phyloP scores from a whole-genome alignment of 805 yeast species.

The Candida ascalaphidarum region DNA sequence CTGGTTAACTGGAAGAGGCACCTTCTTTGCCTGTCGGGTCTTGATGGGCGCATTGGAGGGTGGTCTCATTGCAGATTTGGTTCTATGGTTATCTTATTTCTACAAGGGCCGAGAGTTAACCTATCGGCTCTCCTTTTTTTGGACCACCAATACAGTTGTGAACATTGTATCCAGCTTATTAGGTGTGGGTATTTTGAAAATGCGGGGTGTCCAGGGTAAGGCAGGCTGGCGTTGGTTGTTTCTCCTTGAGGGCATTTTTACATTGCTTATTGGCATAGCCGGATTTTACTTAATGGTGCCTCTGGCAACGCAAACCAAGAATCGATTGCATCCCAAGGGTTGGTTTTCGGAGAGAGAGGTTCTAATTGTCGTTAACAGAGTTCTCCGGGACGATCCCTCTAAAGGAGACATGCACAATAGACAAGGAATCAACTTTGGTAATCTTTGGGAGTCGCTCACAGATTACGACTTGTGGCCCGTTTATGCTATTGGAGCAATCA shows the following conservation, averaged over 20 bases:
- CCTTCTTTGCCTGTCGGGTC: constrained; percentile 21
- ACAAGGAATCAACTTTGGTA: constrained; percentile 13
- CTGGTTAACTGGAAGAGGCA: constrained; percentile 18
- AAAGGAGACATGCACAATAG: constrained; percentile 23
- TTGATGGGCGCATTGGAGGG: constrained; percentile 35
- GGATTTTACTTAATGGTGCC: constrained; percentile 5
- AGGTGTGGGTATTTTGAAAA: constrained; percentile 12
- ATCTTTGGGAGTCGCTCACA: constrained; percentile 7
- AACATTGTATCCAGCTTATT: constrained; percentile 12
- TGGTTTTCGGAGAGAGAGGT: constrained; percentile 13
- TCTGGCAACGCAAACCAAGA: constrained; percentile 3
- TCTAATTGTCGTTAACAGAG: constrained; percentile 17
- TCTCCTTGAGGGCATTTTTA: constrained; percentile 7
- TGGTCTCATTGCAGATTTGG: constrained; percentile 14
- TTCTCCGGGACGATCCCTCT: constrained; percentile 19
- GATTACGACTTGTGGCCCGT: constrained; percentile 21
- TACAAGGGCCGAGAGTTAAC: constrained; percentile 1
- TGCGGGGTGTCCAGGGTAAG: constrained; percentile 8
- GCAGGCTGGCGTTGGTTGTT: constrained; percentile 14
- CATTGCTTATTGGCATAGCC: constrained; percentile 4
- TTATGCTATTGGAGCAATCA: constrained; percentile 16
- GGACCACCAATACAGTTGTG: constrained; percentile 7
- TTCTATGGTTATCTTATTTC: constrained; percentile 2
- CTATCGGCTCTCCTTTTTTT: not conserved
- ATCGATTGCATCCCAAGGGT: constrained; percentile 3